Base-by-base conservation (phyloP, 202 grass and related monocot genomes). In the Digitaria exilis region DNA sequence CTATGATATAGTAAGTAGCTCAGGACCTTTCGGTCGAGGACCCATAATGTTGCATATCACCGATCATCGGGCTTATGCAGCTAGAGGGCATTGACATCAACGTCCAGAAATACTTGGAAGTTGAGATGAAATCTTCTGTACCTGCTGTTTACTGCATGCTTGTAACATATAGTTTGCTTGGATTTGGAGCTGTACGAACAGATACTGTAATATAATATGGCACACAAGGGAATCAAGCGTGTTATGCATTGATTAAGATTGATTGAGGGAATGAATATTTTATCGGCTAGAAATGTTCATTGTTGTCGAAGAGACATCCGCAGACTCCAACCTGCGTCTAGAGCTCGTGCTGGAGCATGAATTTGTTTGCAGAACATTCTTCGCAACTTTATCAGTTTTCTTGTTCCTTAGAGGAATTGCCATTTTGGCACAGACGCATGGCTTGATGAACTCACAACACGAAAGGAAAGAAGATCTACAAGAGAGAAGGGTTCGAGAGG, bases 181-280 rank as follows among this genome's bases (percentile, higher is more conserved):
- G 22, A n/a, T 70, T 60, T 73, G 29, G 39, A 83, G 45, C 3
- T 87, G 19, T 63, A 75, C 70, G 32, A 12, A 55, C 17, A 52
- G 10, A 26, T 70, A 30, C 15, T 80, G 54, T 61, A 42, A n/a
- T 48, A 55, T 61, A 31, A n/a, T 48, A 55, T 34, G 9, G 26
- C 32, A 61, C 44, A 29, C 11, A 19, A 9, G 43, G 51, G 25
- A 29, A 75, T 68, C 2, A 22, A 31, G 46, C 3, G n/a, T n/a
- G n/a, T n/a, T 3, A 57, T 21, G 7, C 50, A 34, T 5, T 41
- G 11, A 24, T 68, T 14, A 9, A 9, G 22, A 39, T 15, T n/a
- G 17, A 17, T 6, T 5, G 11, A 19, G 12, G 30, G 26, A 37
- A 32, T 35, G 5, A 78, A 19, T 70, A 14, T 31, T 43, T 62